Evolutionary conservation across 768 basidiomycete species (phyloP).

Genomic region (Gautieria morchelliformis): DNA sequence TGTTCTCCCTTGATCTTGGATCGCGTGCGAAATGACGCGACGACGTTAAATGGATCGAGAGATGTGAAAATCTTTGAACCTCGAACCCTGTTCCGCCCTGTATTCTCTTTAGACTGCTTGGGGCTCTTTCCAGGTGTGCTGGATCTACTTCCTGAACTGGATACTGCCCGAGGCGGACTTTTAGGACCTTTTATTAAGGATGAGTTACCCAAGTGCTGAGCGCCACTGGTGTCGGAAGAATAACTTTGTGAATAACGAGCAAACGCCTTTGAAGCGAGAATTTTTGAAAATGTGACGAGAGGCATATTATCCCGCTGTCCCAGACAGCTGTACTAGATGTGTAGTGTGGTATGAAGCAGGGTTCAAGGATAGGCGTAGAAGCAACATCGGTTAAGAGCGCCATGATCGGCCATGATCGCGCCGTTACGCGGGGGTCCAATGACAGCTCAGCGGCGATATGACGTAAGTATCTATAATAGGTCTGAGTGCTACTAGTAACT

Average conservation of each 20-base stretch:
- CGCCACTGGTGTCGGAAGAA: not conserved
- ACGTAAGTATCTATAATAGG: no score
- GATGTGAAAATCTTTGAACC: not conserved
- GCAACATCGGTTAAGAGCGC: not conserved
- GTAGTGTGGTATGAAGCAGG: conserved; percentile 2
- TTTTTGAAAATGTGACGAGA: conserved; percentile 4
- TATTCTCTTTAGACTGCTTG: not conserved
- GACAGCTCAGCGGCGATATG: not conserved
- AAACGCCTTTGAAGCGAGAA: conserved; percentile 3
- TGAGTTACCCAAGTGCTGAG: not conserved
- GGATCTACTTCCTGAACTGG: not conserved
- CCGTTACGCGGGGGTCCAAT: not conserved
- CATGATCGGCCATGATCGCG: not conserved
- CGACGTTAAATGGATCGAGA: conserved; percentile 4
- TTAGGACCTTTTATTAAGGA: not conserved
- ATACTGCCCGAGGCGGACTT: not conserved
- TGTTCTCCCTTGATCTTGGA: not conserved
- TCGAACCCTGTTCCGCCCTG: not conserved
- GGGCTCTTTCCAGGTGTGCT: not conserved
- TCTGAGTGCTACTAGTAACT: no score
- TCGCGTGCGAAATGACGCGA: conserved; percentile 1
- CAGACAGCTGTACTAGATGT: not conserved
- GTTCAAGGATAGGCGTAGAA: conserved; percentile 1
- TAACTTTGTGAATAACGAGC: not conserved
- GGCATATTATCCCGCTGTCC: conserved; percentile 5